These are phyloP conservation scores for Globisporangium emineosum DNA, from an alignment of 352 stramenopile species.

Conservation along the genomic window DNA sequence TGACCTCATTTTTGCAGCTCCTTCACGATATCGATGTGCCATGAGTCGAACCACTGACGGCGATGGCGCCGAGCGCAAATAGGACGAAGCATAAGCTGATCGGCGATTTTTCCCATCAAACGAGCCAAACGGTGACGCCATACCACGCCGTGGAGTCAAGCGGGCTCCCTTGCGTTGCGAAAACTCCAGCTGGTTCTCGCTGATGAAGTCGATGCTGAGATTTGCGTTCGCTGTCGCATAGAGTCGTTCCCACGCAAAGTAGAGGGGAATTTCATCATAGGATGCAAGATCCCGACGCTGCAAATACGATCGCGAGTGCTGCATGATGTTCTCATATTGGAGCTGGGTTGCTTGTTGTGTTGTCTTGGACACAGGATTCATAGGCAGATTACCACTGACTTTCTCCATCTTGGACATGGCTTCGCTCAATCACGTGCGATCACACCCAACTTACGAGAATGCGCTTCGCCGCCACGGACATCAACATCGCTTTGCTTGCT, in stretches of 20 bases:
- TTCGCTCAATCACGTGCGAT: background rate
- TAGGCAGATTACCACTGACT: background rate
- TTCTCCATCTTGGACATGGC: background rate
- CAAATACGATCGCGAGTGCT: conserved; percentile 27
- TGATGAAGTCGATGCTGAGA: conserved; percentile 42
- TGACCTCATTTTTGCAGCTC: conserved; percentile 26
- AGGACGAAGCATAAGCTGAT: conserved; percentile 31
- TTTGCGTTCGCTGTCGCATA: conserved; percentile 44
- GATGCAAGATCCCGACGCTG: conserved; percentile 41
- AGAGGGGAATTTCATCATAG: conserved; percentile 46
- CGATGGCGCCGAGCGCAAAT: conserved; percentile 27
- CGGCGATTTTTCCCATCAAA: conserved; percentile 28
- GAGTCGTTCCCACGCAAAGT: conserved; percentile 53
- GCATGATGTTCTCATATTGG: conserved; percentile 38
- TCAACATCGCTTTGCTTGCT: background rate
- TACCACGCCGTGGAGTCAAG: conserved; percentile 29
- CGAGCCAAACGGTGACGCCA: conserved; percentile 26
- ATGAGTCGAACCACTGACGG: conserved; percentile 32
- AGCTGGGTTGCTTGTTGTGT: background rate
- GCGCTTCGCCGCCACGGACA: background rate
- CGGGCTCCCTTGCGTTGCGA: conserved; percentile 30
- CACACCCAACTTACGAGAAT: background rate
- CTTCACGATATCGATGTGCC: conserved; percentile 29
- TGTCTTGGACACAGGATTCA: background rate
- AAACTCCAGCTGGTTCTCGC: conserved; percentile 29